A percentile compares a stretch with the other conserved stretches of the same genome.
Evolutionary conservation across 495 filamentous ascomycete species (phyloP).

Genomic region (Amphirosellinia nigrospora): DNA sequence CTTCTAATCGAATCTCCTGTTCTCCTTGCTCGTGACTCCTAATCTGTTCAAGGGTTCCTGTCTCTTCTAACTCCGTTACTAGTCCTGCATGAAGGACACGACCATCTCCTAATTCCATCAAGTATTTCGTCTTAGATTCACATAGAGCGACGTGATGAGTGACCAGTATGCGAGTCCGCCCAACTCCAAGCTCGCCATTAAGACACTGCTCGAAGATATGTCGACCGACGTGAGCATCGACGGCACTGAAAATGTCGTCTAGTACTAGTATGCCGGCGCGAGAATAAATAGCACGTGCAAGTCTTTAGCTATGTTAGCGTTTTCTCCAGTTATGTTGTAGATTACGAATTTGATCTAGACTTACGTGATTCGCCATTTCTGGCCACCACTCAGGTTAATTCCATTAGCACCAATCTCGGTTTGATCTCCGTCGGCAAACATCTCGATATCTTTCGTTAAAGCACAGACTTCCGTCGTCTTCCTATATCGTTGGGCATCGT

Average conservation of each 20-base stretch:
- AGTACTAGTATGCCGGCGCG: slow-evolving; percentile 78
- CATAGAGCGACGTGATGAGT: slow-evolving; percentile 83
- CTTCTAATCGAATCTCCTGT: slow-evolving; percentile 51
- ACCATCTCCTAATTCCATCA: slow-evolving; percentile 73
- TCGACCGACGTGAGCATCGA: slow-evolving; percentile 75
- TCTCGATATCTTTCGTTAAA: slow-evolving; percentile 73
- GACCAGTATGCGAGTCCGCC: slow-evolving; percentile 77
- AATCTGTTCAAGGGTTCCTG: slow-evolving; percentile 63
- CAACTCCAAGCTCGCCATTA: slow-evolving; percentile 69
- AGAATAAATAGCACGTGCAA: slow-evolving; percentile 81
- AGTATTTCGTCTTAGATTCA: slow-evolving; percentile 70
- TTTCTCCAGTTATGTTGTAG: not conserved
- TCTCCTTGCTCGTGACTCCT: slow-evolving; percentile 60
- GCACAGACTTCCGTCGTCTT: slow-evolving; percentile 73
- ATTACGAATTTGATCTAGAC: slow-evolving; percentile 10
- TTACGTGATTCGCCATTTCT: slow-evolving; percentile 77
- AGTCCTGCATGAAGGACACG: slow-evolving; percentile 65
- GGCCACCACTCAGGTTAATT: slow-evolving; percentile 83
- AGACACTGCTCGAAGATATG: slow-evolving; percentile 79
- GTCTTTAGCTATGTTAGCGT: slow-evolving; percentile 31
- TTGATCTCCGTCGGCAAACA: slow-evolving; percentile 73
- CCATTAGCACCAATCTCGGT: slow-evolving; percentile 85
- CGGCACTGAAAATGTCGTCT: slow-evolving; percentile 84
- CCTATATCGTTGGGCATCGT: slow-evolving; percentile 65
- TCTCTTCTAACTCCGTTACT: slow-evolving; percentile 61